Base-by-base conservation (phyloP, 2,329 filamentous ascomycete species). In the Botrytis cinerea region DNA sequence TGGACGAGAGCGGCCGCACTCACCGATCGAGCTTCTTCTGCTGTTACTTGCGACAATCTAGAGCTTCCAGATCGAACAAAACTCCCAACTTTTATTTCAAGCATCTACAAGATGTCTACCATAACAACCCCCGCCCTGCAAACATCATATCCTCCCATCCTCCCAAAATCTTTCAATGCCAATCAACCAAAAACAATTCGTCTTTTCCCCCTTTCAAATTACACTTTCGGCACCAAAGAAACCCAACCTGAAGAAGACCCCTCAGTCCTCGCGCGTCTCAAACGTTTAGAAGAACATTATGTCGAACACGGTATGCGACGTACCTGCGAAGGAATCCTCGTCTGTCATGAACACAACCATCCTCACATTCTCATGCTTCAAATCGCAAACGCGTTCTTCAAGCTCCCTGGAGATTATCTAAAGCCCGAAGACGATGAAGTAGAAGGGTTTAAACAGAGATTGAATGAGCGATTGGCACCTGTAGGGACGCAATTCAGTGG, bases 321-420 rank as follows among this genome's bases (percentile, higher is more conserved):
- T 73, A 98, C 96, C 28, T 98, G 95, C 83, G 96, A 99, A 85
- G 96, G 95, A 79, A 94, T 99, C 79, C 88, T 99, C 66, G 94
- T 99, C 78, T 99, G 96, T 85, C 96, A 99, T 83, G 96, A 99
- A 84, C 95, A 98, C 86, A 98, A 98, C 84, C 96, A 98, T 83
- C 96, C 96, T 22, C 96, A 99, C 83, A 97, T 99, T 76, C 86
- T 99, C 78, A 98, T 99, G 96, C 88, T 99, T 76, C 96, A 99
- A 87, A 99, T 99, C 80, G 96, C 96, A 71, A 99, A 99, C 83
- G 95, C 96, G 38, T 99, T 99, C 86, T 99, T 99, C 87, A 99
- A 99, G 85, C 89, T 99, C 82, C 96, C 96, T 0, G 96, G 96
- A 74, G 96, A 98, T 84, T 99, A 98, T 82, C 89, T 99, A 62